These are phyloP conservation scores for Solanum medicagineum DNA, from an alignment of 257 asterid species.

Conservation along the genomic window DNA sequence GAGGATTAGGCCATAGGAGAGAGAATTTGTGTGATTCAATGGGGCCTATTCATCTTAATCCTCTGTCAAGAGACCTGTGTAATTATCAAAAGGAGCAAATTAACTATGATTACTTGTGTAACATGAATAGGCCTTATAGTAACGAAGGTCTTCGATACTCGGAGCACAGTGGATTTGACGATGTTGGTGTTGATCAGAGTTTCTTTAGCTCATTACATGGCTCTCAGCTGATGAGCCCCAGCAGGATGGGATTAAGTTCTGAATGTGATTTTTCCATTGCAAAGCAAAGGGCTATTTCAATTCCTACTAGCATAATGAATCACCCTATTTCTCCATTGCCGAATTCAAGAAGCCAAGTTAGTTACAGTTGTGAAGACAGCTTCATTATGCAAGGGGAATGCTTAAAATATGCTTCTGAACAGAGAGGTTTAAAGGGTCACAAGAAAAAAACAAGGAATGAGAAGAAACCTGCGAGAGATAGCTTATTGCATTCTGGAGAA, in stretches of 20 bases:
- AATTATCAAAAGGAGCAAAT: neutral
- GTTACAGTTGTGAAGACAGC: neutral
- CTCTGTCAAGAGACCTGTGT: neutral
- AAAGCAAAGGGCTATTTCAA: neutral
- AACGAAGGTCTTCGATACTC: neutral
- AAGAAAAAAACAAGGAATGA: conserved; percentile 6
- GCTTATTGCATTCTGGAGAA: neutral
- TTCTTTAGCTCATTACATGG: neutral
- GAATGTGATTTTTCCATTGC: neutral
- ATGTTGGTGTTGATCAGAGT: neutral
- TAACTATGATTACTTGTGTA: neutral
- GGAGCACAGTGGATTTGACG: neutral
- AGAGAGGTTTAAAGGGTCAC: conserved; percentile 3
- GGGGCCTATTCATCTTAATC: neutral
- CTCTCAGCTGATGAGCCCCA: conserved; percentile 6
- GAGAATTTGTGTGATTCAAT: neutral
- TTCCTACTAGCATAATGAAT: neutral
- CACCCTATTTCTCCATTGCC: neutral
- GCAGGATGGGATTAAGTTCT: neutral
- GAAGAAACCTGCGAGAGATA: neutral
- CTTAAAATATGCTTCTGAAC: conserved; percentile 5
- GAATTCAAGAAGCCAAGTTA: neutral
- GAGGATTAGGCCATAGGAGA: neutral
- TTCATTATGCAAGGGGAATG: conserved; percentile 5
- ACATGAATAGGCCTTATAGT: neutral